Evolutionary conservation across 1,284 basidiomycete genomes (phyloP).

Genomic region (Cutaneotrichosporon cyanovorans): DNA sequence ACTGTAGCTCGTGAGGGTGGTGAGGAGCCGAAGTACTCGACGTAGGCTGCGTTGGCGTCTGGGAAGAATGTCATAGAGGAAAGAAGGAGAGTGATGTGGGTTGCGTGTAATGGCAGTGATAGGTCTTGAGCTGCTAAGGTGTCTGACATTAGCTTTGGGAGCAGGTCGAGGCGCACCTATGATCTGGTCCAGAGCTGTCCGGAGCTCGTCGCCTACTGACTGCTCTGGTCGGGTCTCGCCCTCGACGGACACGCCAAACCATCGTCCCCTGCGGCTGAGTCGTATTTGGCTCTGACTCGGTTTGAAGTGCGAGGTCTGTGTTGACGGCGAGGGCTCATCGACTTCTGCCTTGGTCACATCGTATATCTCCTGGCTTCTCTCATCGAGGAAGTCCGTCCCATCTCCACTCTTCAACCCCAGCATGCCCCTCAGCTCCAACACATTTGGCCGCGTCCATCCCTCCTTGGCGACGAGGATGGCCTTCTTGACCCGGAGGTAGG

Average conservation of each 20-base stretch:
- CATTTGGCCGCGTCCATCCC: slow-evolving; percentile 24
- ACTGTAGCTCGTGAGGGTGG: slow-evolving; percentile 92
- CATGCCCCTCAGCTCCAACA: slow-evolving; percentile 26
- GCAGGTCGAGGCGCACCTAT: slow-evolving; percentile 29
- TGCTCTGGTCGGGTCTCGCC: slow-evolving; percentile 11
- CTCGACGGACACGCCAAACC: slow-evolving; percentile 33
- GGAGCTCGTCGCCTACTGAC: slow-evolving; percentile 30
- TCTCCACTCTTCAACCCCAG: slow-evolving; percentile 26
- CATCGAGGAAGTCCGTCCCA: slow-evolving; percentile 24
- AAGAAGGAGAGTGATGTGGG: slow-evolving; percentile 77
- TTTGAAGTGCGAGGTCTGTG: neutral
- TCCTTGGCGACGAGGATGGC: slow-evolving; percentile 58
- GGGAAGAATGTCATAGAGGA: slow-evolving; percentile 72
- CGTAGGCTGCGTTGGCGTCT: slow-evolving; percentile 68
- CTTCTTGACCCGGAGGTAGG: slow-evolving; percentile 69
- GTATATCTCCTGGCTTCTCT: slow-evolving; percentile 18
- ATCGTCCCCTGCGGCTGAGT: slow-evolving; percentile 24
- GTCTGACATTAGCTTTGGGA: slow-evolving; percentile 43
- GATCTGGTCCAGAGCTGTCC: slow-evolving; percentile 46
- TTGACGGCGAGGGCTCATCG: no score
- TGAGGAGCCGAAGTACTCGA: slow-evolving; percentile 74
- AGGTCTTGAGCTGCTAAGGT: slow-evolving; percentile 50
- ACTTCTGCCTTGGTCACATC: no score
- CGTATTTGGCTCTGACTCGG: slow-evolving; percentile 1
- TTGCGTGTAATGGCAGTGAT: slow-evolving; percentile 54